Conservation (phyloP, 768 basidiomycete genomes). For the Boletus sp. region DNA sequence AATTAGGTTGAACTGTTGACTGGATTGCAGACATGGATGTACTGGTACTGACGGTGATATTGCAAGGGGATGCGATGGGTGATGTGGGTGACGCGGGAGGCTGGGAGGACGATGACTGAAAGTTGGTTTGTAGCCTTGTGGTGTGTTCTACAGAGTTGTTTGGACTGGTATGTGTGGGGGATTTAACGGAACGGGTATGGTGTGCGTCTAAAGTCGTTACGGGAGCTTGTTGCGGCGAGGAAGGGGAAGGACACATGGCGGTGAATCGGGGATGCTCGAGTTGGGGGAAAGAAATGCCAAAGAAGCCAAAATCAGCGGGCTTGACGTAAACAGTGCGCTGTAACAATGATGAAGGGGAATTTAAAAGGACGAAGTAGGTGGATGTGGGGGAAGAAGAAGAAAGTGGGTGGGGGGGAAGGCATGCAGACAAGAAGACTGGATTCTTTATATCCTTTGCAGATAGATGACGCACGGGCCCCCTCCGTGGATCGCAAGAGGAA, state of each 20-base stretch:
- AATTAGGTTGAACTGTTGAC: conserved; percentile 21
- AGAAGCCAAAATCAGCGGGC: conserved; percentile 9
- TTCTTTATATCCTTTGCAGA: conserved; percentile 26
- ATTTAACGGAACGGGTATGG: conserved; percentile 7
- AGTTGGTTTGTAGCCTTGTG: conserved; percentile 5
- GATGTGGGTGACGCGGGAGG: conserved; percentile 23
- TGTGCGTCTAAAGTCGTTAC: conserved; percentile 17
- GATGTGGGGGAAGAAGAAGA: conserved; percentile 15
- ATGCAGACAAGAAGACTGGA: conserved; percentile 8
- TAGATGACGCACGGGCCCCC: conserved; percentile 30
- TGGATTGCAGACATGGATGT: conserved; percentile 20
- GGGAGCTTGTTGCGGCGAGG: conserved; percentile 26
- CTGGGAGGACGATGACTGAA: conserved; percentile 13
- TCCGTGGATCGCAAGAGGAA: conserved; percentile 18
- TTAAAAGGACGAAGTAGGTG: conserved; percentile 17
- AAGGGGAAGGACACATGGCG: conserved; percentile 26
- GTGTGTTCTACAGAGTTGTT: conserved; percentile 4
- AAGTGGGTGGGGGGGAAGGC: conserved; percentile 8
- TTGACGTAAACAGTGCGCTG: conserved; percentile 25
- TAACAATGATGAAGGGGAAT: conserved; percentile 7
- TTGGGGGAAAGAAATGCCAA: conserved; percentile 11
- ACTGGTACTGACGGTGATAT: conserved; percentile 9
- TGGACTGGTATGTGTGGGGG: neutral
- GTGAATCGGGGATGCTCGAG: conserved; percentile 25
- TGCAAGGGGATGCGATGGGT: conserved; percentile 7